A percentile compares a stretch with the other conserved stretches of the same genome.
phyloP scores from a whole-genome alignment of 208 protist species.

The Wallacemonas sp. region DNA sequence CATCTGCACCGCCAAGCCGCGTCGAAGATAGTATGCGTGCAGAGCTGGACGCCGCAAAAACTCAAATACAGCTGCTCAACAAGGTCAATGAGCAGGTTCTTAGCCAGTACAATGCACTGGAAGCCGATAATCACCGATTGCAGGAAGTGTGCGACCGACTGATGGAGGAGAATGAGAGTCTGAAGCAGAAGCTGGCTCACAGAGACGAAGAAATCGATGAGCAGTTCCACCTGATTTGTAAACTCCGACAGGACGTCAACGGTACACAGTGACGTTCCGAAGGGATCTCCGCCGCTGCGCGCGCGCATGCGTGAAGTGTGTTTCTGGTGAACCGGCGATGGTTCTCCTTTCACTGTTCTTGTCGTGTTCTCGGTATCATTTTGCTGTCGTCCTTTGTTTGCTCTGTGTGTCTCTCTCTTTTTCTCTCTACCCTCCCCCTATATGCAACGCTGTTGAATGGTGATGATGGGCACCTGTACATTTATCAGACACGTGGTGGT shows the following conservation, averaged over 20 bases:
- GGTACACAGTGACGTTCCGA: neutral
- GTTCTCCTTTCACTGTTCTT: too few species aligned
- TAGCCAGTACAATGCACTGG: conserved; percentile 33
- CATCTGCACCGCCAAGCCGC: neutral
- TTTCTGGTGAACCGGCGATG: too few species aligned
- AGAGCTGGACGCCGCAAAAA: conserved; percentile 41
- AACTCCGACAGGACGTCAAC: conserved; percentile 26
- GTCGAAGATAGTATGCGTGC: conserved; percentile 6
- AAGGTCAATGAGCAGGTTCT: conserved; percentile 40
- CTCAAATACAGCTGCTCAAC: conserved; percentile 69
- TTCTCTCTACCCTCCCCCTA: too few species aligned
- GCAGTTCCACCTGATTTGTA: conserved; percentile 44
- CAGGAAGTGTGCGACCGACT: conserved; percentile 22
- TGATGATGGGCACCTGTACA: too few species aligned
- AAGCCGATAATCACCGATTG: conserved; percentile 46
- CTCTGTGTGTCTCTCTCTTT: neutral
- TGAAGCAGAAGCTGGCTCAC: conserved; percentile 27
- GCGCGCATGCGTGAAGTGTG: too few species aligned
- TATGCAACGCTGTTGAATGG: too few species aligned
- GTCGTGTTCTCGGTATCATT: too few species aligned
- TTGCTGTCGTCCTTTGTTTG: too few species aligned
- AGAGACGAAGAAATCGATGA: conserved; percentile 34
- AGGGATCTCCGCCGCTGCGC: too few species aligned
- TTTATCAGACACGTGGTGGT: too few species aligned
- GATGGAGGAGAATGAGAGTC: conserved; percentile 27